Percentiles rank a stretch among this genome's conserved stretches.
phyloP scores from a whole-genome alignment of 345 rosid genomes.

The Cardamine occulta region DNA sequence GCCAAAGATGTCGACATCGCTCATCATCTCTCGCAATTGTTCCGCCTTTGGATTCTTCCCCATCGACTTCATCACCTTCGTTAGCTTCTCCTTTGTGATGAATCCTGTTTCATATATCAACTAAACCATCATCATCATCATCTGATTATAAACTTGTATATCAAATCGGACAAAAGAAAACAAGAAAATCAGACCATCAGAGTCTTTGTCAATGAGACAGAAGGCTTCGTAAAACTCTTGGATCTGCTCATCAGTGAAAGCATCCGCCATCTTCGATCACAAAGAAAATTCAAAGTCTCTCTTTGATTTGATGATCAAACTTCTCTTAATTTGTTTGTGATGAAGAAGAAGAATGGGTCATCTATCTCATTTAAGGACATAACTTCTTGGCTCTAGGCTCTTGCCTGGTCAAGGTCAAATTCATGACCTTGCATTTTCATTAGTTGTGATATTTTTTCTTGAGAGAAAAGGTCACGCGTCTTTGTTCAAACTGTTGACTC shows the following conservation, averaged over 20 bases:
- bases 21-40: slow-evolving; percentile 43
- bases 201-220: slow-evolving; percentile 47
- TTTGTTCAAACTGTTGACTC: slow-evolving; percentile 40
- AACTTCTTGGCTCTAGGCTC: neutral
- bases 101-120: slow-evolving; percentile 27
- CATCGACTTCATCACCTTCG: slow-evolving; percentile 45
- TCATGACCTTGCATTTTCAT: slow-evolving; percentile 36
- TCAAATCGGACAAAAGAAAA: neutral
- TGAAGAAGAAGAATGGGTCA: slow-evolving; percentile 11
- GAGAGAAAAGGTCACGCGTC: slow-evolving; percentile 41
- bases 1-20: slow-evolving; percentile 40
- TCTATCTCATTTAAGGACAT: slow-evolving; percentile 24
- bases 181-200: slow-evolving; percentile 32
- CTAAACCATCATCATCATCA: neutral
- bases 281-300: slow-evolving; percentile 32
- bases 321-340: slow-evolving; percentile 16
- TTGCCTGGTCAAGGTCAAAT: slow-evolving; percentile 46
- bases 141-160: neutral
- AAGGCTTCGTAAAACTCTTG: slow-evolving; percentile 49
- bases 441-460: neutral
- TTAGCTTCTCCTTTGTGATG: slow-evolving; percentile 41
- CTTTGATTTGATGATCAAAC: neutral
- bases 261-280: slow-evolving; percentile 39
- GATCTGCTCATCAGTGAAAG: slow-evolving; percentile 45
- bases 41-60: slow-evolving; percentile 43